These are phyloP conservation scores for Bipolaris sorokiniana DNA, from an alignment of 2,329 filamentous ascomycete species.

Conservation along the genomic window DNA sequence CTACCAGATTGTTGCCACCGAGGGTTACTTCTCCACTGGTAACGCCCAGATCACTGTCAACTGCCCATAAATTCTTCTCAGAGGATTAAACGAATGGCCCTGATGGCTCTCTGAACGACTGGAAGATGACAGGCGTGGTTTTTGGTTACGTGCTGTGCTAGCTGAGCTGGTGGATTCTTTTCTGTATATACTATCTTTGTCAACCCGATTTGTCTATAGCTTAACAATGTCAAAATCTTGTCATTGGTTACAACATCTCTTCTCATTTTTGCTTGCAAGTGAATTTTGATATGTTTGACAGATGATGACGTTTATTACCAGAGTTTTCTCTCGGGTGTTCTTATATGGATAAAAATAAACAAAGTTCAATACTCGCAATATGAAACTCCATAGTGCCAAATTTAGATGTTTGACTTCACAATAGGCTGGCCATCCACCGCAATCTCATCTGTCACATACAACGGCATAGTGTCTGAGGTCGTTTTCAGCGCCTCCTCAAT, in stretches of 20 bases:
- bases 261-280: background rate
- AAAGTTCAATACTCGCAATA: no score
- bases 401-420: background rate
- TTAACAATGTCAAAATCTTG: background rate
- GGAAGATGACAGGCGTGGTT: background rate
- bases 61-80: conserved; percentile 26
- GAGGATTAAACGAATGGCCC: background rate
- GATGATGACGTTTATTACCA: no score
- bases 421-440: background rate
- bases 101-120: background rate
- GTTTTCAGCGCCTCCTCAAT: conserved; percentile 63
- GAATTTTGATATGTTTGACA: background rate
- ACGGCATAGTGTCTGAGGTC: conserved; percentile 53
- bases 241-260: background rate
- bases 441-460: conserved; percentile 20
- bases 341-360: no score
- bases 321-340: no score
- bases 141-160: background rate
- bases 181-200: background rate
- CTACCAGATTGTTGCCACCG: conserved; percentile 49
- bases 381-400: no score
- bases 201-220: background rate
- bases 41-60: conserved; percentile 56
- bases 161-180: background rate
- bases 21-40: conserved; percentile 59